Evolutionary conservation across 139 green algal species (phyloP).

Genomic region (Chlamydomonas incerta): DNA sequence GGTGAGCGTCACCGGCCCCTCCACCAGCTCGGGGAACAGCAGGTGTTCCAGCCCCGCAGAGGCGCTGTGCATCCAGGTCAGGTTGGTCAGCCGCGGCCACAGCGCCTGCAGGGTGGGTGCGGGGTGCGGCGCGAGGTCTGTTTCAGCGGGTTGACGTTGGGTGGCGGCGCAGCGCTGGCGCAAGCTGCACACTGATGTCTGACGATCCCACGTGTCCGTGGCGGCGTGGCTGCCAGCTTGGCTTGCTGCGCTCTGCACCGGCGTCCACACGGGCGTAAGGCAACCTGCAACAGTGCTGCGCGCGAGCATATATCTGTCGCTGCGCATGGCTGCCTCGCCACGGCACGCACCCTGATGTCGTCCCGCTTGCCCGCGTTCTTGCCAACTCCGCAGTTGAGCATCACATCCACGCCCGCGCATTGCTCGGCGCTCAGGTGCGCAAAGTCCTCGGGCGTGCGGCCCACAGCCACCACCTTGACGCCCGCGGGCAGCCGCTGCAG

Average conservation of each 20-base stretch:
- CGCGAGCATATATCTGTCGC: no score
- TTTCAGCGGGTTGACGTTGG: background rate
- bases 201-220: no score
- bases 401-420: constrained; percentile 59
- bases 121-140: background rate
- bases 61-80: constrained; percentile 78
- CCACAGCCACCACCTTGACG: constrained; percentile 49
- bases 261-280: no score
- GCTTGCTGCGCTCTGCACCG: no score
- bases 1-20: constrained; percentile 69
- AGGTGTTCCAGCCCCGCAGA: constrained; percentile 84
- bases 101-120: constrained; percentile 49
- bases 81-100: constrained; percentile 57
- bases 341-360: constrained; percentile 60
- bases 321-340: no score
- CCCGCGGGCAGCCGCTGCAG: constrained; percentile 56
- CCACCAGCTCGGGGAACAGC: constrained; percentile 74
- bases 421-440: constrained; percentile 53
- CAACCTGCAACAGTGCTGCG: no score
- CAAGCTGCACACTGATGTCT: no score
- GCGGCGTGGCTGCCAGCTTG: no score
- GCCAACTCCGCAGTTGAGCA: constrained; percentile 72
- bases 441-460: constrained; percentile 33
- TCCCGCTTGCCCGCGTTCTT: constrained; percentile 58
- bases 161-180: no score